These are phyloP conservation scores for Pythium aristosporum DNA, from an alignment of 352 stramenopile genomes.

Conservation along the genomic window DNA sequence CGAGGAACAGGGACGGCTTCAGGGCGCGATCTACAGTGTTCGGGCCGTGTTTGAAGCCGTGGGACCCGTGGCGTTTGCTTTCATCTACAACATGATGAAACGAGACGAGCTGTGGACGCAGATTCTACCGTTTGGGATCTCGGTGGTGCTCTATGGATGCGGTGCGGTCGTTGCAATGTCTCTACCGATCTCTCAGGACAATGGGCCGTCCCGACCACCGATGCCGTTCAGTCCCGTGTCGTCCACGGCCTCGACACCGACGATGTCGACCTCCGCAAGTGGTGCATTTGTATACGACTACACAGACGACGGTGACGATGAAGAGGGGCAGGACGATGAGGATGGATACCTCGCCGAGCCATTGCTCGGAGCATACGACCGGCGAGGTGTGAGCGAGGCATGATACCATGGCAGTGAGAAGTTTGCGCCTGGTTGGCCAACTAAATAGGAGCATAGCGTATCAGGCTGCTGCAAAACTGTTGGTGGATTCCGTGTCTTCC, in stretches of 20 bases:
- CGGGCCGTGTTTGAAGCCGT: conserved; percentile 63
- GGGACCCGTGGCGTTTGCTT: conserved; percentile 54
- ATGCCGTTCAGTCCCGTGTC: conserved; percentile 43
- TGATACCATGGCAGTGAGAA: neutral
- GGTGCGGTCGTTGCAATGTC: conserved; percentile 49
- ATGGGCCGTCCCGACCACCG: conserved; percentile 14
- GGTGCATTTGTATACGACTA: conserved; percentile 25
- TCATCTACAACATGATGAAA: conserved; percentile 57
- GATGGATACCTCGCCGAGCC: conserved; percentile 46
- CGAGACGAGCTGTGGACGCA: conserved; percentile 40
- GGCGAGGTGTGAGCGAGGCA: conserved; percentile 9
- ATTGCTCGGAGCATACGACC: conserved; percentile 31
- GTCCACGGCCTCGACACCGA: conserved; percentile 45
- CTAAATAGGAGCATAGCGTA: too few relatives aligned
- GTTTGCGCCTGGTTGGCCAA: neutral
- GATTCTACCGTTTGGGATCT: conserved; percentile 59
- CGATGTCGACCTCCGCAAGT: conserved; percentile 7
- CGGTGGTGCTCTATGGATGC: conserved; percentile 47
- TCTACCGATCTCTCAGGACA: conserved; percentile 30
- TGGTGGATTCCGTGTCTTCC: neutral
- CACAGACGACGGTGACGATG: conserved; percentile 14
- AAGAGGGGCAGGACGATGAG: conserved; percentile 40
- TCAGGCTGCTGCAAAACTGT: neutral
- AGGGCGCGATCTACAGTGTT: conserved; percentile 69
- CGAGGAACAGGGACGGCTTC: conserved; percentile 71